A percentile compares a stretch with the other conserved stretches of the same genome.
Evolutionary conservation across 2,329 filamentous ascomycete genomes (phyloP).

Genomic region (Curvularia eragrostidis): DNA sequence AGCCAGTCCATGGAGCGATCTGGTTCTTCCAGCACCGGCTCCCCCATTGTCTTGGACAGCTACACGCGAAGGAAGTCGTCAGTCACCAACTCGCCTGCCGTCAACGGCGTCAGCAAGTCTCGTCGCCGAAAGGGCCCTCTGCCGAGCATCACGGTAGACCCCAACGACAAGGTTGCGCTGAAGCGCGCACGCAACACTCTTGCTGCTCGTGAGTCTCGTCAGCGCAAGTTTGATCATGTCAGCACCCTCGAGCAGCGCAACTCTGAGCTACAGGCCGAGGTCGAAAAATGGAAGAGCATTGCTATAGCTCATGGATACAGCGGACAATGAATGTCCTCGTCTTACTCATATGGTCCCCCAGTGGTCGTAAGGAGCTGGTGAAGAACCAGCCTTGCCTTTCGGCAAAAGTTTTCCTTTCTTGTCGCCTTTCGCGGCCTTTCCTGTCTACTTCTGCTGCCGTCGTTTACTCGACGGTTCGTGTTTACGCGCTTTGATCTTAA

Average conservation of each 20-base stretch:
- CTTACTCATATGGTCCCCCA: conserved; percentile 37
- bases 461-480: conserved; percentile 16
- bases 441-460: conserved; percentile 11
- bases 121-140: conserved; percentile 83
- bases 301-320: conserved; percentile 49
- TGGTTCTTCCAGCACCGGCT: conserved; percentile 46
- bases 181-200: conserved; percentile 95
- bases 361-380: conserved; percentile 49
- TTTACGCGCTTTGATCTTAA: conserved; percentile 20
- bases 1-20: conserved; percentile 47
- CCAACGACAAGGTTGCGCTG: conserved; percentile 75
- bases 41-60: conserved; percentile 46
- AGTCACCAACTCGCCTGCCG: conserved; percentile 57
- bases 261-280: conserved; percentile 66
- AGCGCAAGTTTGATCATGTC: conserved; percentile 80
- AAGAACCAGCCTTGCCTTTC: conserved; percentile 38
- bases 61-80: conserved; percentile 52
- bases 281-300: conserved; percentile 53
- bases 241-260: conserved; percentile 78
- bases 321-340: conserved; percentile 43
- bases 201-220: conserved; percentile 90
- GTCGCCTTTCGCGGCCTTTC: conserved; percentile 13
- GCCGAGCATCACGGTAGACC: conserved; percentile 78
- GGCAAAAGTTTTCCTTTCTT: conserved; percentile 37
- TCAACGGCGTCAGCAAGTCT: conserved; percentile 72